phyloP scores from a whole-genome alignment of 2,329 filamentous ascomycete genomes.

The Alternaria gaisen region DNA sequence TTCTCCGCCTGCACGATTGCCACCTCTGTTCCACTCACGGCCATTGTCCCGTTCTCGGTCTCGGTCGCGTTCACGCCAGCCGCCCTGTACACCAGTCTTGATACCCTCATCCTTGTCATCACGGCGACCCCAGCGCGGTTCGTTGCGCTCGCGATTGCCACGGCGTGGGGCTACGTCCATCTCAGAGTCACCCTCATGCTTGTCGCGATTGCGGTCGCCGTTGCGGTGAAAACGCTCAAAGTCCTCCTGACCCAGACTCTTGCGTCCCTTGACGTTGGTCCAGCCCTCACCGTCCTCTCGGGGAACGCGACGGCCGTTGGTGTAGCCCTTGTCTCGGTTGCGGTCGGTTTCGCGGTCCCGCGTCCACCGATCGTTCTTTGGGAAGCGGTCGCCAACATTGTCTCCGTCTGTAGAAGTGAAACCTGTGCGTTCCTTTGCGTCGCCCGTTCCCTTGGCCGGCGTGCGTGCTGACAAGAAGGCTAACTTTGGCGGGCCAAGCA shows the following conservation, averaged over 20 bases:
- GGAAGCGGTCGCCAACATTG: constrained; percentile 44
- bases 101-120: constrained; percentile 64
- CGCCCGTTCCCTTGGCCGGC: constrained; percentile 54
- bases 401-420: constrained; percentile 52
- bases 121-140: constrained; percentile 75
- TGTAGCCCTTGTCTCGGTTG: constrained; percentile 44
- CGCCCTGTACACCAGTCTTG: constrained; percentile 56
- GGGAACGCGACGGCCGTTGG: constrained; percentile 53
- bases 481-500: constrained; percentile 84
- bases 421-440: constrained; percentile 47
- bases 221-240: constrained; percentile 73
- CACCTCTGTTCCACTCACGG: constrained; percentile 63
- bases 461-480: constrained; percentile 77
- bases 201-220: constrained; percentile 63
- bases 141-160: constrained; percentile 71
- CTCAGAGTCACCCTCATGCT: constrained; percentile 46
- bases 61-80: constrained; percentile 64
- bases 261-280: constrained; percentile 77
- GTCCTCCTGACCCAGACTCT: constrained; percentile 76
- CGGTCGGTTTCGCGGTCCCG: constrained; percentile 55
- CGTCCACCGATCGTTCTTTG: constrained; percentile 53
- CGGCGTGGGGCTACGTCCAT: constrained; percentile 64
- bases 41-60: constrained; percentile 52
- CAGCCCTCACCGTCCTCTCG: constrained; percentile 72
- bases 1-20: constrained; percentile 57